Base-by-base conservation (phyloP, 768 basidiomycete genomes). In the Lactifluus echinatus region DNA sequence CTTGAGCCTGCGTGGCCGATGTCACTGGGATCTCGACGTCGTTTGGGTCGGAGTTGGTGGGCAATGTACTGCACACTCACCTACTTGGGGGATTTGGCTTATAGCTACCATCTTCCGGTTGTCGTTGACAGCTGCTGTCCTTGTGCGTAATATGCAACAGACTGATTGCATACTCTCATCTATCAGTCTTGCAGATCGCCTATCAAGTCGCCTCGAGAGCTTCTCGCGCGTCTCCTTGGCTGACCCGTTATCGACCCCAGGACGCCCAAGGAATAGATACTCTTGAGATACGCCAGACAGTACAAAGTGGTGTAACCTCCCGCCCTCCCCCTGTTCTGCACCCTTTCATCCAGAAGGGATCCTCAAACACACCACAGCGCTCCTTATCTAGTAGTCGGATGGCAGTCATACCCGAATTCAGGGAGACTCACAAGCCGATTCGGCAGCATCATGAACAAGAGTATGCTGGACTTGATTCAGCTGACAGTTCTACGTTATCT, bases 21-120 rank as follows among this genome's bases (percentile, higher is more conserved):
- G 87, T 57, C 68, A 71, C 44, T 74, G 85, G 71, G 82, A 86
- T 60, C 71, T 87, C 42, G 87, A 89, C 65, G 73, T 82, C 42
- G 70, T 83, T 10, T 89, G 87, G 87, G 76, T 79, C 4, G 72
- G 74, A 12, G 64, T 65, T 0, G 70, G 67, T 58, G 46, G 64
- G 56, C 51, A 55, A 56, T 52, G 74, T 66, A 44, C 61, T 46
- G 53, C 68, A 33, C 52, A 45, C 36, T 69, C 74, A 4, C 71
- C 75, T 6, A 56, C 74, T 2, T 82, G 80, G 75, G 70, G 73
- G 1, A 68, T 71, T 8, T 89, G 85, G 86, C 65, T 84, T 21
- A 70, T 71, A 40, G 73, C 82, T 8, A 74, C 82, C 0, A 62
- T 77, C 46, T 53, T 80, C 48, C 80, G 87, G 39, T 67, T 86